A percentile compares a stretch with the other conserved stretches of the same genome.
Conservation (phyloP, 129 eudicot genomes). For the Artemisia argyi region DNA sequence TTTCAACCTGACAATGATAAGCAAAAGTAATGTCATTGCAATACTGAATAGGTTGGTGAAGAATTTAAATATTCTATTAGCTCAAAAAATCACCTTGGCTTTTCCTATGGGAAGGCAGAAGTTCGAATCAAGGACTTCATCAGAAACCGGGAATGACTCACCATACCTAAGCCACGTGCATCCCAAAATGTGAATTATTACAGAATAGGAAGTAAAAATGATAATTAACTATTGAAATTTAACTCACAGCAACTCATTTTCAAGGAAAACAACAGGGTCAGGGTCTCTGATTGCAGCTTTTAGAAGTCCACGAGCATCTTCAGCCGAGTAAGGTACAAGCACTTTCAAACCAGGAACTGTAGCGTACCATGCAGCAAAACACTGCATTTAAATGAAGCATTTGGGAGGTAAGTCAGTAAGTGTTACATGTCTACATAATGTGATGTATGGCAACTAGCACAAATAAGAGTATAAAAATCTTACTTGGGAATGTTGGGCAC, state of each 20-base stretch:
- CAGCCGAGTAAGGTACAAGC: constrained; percentile 84
- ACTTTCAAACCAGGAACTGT: constrained; percentile 92
- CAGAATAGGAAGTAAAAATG: background rate
- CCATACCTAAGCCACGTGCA: constrained; percentile 62
- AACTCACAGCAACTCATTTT: constrained; percentile 90
- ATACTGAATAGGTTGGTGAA: background rate
- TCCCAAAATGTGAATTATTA: background rate
- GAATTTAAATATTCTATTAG: background rate
- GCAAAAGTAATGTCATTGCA: background rate
- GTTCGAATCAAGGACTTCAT: constrained; percentile 83
- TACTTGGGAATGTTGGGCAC: constrained; percentile 99
- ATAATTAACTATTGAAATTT: background rate
- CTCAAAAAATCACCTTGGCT: constrained; percentile 67
- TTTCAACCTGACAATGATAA: constrained; percentile 66
- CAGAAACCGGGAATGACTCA: constrained; percentile 85
- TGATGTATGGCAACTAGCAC: background rate
- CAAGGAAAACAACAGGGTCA: constrained; percentile 95
- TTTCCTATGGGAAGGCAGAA: constrained; percentile 92
- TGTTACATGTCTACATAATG: background rate
- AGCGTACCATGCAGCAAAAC: constrained; percentile 96
- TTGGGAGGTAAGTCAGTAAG: background rate
- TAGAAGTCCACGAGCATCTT: constrained; percentile 92
- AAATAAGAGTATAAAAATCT: constrained; percentile 13
- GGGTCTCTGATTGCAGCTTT: constrained; percentile 99
- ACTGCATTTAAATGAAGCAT: constrained; percentile 43